Evolutionary conservation across 805 yeast genomes (phyloP).

Genomic region (Grigorovia yakushimaensis): DNA sequence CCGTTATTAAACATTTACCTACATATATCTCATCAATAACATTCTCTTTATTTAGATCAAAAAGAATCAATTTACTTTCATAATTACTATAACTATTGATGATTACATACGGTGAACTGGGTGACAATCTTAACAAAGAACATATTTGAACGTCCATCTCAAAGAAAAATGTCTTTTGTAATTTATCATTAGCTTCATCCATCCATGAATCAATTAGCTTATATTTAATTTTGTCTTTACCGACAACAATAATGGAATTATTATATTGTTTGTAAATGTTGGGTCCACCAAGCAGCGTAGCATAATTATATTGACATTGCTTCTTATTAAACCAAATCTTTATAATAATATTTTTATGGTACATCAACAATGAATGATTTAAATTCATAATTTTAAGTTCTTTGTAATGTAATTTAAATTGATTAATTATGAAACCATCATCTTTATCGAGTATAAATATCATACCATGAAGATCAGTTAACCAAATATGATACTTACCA

Average conservation of each 20-base stretch:
- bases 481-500: neutral
- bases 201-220: neutral
- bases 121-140: conserved; percentile 1
- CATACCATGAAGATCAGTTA: conserved; percentile 15
- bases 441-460: conserved; percentile 8
- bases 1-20: neutral
- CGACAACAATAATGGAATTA: too few relatives aligned
- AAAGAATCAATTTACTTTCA: conserved; percentile 5
- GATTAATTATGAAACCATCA: conserved; percentile 1
- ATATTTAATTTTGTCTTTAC: too few relatives aligned
- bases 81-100: neutral
- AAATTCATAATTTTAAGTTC: neutral
- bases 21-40: conserved; percentile 5
- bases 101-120: conserved; percentile 1
- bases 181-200: neutral
- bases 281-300: neutral
- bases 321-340: neutral
- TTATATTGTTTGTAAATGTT: too few relatives aligned
- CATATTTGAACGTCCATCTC: neutral
- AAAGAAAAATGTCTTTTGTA: neutral
- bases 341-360: neutral
- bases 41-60: conserved; percentile 9
- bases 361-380: neutral
- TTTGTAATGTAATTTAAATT: conserved; percentile 5
- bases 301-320: neutral